Evolutionary conservation across 352 stramenopile species (phyloP).

Genomic region (Globisporangium sylvaticum): DNA sequence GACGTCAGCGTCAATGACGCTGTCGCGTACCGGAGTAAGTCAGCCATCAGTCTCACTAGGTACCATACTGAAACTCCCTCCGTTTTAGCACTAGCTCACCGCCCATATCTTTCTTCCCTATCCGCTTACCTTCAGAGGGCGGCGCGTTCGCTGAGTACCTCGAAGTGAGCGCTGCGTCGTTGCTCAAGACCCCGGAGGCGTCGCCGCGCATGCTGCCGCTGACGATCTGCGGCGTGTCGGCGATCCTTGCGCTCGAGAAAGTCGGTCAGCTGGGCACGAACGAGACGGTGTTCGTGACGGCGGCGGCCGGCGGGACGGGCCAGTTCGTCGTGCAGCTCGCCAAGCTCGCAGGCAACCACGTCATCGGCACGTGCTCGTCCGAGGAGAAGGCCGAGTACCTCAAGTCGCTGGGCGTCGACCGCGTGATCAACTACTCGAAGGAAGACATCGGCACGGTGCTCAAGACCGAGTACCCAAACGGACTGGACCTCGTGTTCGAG

Average conservation of each 20-base stretch:
- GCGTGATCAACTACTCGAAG: slow-evolving; percentile 75
- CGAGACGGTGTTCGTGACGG: slow-evolving; percentile 43
- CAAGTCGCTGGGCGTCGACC: slow-evolving; percentile 38
- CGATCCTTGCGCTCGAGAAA: slow-evolving; percentile 35
- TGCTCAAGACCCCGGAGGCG: slow-evolving; percentile 18
- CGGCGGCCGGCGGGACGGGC: slow-evolving; percentile 51
- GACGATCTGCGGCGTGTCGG: slow-evolving; percentile 33
- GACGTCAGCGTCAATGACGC: slow-evolving; percentile 43
- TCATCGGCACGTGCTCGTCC: slow-evolving; percentile 62
- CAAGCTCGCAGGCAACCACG: slow-evolving; percentile 59
- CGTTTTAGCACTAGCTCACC: neutral
- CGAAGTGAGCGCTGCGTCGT: slow-evolving; percentile 20
- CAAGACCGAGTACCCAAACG: slow-evolving; percentile 40
- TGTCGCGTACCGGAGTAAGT: slow-evolving; percentile 39
- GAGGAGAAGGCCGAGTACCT: slow-evolving; percentile 75
- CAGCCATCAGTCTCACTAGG: neutral
- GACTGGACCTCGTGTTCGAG: slow-evolving; percentile 44
- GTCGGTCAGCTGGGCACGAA: slow-evolving; percentile 30
- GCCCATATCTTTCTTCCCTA: neutral
- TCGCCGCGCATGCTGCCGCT: slow-evolving; percentile 31
- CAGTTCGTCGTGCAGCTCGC: slow-evolving; percentile 72
- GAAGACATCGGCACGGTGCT: slow-evolving; percentile 37
- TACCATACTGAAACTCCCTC: too few species aligned
- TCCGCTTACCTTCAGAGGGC: neutral
- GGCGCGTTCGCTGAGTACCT: slow-evolving; percentile 35